A percentile compares a stretch with the other conserved stretches of the same genome.
Evolutionary conservation across 2,329 filamentous ascomycete genomes (phyloP).

Genomic region (Arthrobotrys megalospora): DNA sequence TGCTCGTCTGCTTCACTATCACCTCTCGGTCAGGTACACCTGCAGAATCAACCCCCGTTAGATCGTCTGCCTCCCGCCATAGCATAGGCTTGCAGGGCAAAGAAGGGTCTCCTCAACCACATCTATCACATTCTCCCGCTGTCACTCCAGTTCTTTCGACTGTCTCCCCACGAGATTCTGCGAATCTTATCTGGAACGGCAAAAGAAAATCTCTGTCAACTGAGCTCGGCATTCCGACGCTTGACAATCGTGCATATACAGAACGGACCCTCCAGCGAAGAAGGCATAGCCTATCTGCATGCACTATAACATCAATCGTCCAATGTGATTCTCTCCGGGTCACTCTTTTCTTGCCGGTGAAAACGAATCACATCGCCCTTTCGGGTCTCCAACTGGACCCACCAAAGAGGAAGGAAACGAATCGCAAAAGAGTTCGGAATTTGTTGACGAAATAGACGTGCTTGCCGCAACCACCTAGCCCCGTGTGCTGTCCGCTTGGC

Average conservation of each 20-base stretch:
- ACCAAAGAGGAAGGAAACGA: constrained; percentile 44
- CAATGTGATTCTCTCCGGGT: constrained; percentile 55
- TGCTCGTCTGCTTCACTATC: constrained; percentile 52
- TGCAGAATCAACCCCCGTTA: constrained; percentile 51
- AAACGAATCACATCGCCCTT: constrained; percentile 58
- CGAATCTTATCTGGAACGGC: constrained; percentile 34
- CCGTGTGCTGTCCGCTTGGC: constrained; percentile 46
- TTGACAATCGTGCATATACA: constrained; percentile 51
- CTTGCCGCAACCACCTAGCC: constrained; percentile 32
- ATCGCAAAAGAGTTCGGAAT: constrained; percentile 34
- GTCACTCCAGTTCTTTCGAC: constrained; percentile 32
- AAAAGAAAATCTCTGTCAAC: constrained; percentile 50
- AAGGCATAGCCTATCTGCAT: constrained; percentile 58
- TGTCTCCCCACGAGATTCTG: constrained; percentile 49
- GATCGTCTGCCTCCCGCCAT: constrained; percentile 30
- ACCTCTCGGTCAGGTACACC: constrained; percentile 51
- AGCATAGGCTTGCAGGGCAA: constrained; percentile 32
- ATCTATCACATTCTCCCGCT: constrained; percentile 20
- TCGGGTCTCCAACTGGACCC: constrained; percentile 29
- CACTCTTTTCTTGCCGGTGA: constrained; percentile 42
- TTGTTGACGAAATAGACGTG: constrained; percentile 39
- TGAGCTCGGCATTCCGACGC: constrained; percentile 58
- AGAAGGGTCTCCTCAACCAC: constrained; percentile 38
- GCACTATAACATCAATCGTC: constrained; percentile 54
- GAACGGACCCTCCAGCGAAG: constrained; percentile 38